Base-by-base conservation (phyloP, 1,284 basidiomycete genomes). In the Tilletia caries region DNA sequence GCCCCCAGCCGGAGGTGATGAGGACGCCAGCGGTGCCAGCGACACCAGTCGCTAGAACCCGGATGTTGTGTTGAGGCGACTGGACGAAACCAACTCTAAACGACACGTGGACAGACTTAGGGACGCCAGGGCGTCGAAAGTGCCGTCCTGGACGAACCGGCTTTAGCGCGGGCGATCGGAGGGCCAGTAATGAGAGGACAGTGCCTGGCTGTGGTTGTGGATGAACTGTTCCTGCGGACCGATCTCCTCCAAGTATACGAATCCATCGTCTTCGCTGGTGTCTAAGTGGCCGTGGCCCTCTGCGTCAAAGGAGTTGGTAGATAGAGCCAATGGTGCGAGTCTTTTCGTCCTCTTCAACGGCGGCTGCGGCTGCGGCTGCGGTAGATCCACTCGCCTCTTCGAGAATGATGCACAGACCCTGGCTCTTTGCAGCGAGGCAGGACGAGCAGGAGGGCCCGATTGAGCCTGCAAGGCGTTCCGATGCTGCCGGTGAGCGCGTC, bases 131-230 rank as follows among this genome's bases (percentile, higher is more conserved):
- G 89, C 89, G 81, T 93, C 92, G 78, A 93, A 87, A 34, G 91
- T 88, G 76, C 91, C 92, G 83, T 92, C 92, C 6, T 92, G 88
- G 68, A 92, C 88, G 79, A 95, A 93, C 80, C 93, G 92, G 20
- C 92, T 92, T 65, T 90, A 92, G 25, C 95, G 86, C 15, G 92
- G 92, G 12, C 91, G 87, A 25, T 89, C 90, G 65, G 88, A 87
- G 20, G 87, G 86, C 25, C 91, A 87, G 81, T 95, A 95, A 44
- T 91, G 89, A 20, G 89, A 86, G 48, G 94, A 86, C 72, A 94
- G 89, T 0, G 89, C 88, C 48, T 79, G 69, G 34, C 82, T 76
- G 66, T 74, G 76, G 29, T 80, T 75, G 23, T 70, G 71, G 3
- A 43, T 41, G 13, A 69, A 69, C n/a, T 76, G 71, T n/a, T 72